Evolutionary conservation across 768 basidiomycete genomes (phyloP).

Genomic region (Boletus tylopilopsis): DNA sequence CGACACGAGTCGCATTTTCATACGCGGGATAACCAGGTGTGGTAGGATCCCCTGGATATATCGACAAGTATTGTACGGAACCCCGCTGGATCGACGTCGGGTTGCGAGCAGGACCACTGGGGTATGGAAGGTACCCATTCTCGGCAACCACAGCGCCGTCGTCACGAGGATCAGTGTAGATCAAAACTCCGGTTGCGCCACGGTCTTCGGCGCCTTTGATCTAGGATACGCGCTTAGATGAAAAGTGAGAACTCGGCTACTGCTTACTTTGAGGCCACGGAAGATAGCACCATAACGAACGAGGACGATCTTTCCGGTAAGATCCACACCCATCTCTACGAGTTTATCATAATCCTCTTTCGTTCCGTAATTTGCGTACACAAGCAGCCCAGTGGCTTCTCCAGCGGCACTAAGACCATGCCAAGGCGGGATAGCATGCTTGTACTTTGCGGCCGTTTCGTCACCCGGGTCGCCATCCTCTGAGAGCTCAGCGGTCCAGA

Average conservation of each 20-base stretch:
- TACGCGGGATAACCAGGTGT: slow-evolving; percentile 90
- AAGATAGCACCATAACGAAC: slow-evolving; percentile 73
- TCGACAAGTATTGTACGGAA: slow-evolving; percentile 65
- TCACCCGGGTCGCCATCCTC: slow-evolving; percentile 73
- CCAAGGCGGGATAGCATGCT: slow-evolving; percentile 72
- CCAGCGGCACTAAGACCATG: slow-evolving; percentile 82
- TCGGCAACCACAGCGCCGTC: slow-evolving; percentile 74
- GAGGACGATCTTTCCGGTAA: slow-evolving; percentile 76
- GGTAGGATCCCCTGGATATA: slow-evolving; percentile 73
- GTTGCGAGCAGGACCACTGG: slow-evolving; percentile 83
- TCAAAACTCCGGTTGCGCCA: slow-evolving; percentile 73
- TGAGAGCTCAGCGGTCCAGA: slow-evolving; percentile 70
- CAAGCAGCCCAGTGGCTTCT: slow-evolving; percentile 60
- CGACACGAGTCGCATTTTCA: slow-evolving; percentile 64
- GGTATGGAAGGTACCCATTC: slow-evolving; percentile 72
- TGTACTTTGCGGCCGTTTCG: slow-evolving; percentile 63
- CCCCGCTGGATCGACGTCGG: slow-evolving; percentile 82
- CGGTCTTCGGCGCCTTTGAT: slow-evolving; percentile 80
- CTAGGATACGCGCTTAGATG: slow-evolving; percentile 34
- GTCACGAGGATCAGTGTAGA: slow-evolving; percentile 84
- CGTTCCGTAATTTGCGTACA: slow-evolving; percentile 81
- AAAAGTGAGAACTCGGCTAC: background rate
- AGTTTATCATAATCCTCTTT: slow-evolving; percentile 70
- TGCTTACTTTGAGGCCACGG: slow-evolving; percentile 77
- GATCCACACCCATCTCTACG: slow-evolving; percentile 57